Base-by-base conservation (phyloP, 768 basidiomycete genomes). In the Hemileccinum impolitum region DNA sequence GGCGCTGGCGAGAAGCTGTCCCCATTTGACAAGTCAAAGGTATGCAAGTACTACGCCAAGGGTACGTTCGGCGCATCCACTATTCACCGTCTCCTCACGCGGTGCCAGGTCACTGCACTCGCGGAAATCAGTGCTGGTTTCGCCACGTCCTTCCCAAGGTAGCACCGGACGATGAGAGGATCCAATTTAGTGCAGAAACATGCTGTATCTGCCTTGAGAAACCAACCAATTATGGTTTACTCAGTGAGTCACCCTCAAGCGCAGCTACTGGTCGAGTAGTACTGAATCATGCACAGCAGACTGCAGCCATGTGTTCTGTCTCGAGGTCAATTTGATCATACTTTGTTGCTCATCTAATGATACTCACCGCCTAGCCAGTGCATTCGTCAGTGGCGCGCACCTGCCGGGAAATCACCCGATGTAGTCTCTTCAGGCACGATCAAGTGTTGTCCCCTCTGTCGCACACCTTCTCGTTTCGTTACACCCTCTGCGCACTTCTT, bases 371-470 rank as follows among this genome's bases (percentile, higher is more conserved):
- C 17, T 44, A 3, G 13, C 23, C 56, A 90, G 85, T 92, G 90
- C 61, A 87, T 92, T 51, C 82, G 81, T 38, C 78, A 80, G 58
- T 92, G 90, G 90, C 80, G 90, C 23, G 79, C 80, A 53, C 76
- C 76, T n/a, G 59, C 65, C 9, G 76, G 72, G 17, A 84, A 81
- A 62, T 69, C 72, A 2, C 61, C 63, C 1, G 84, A 82, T 47
- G 63, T 79, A 6, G 63, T 79, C 19, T 65, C 70, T 32, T 81
- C 84, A 6, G 79, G 77, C 18, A 81, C 77, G 45, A 83, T 77
- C 53, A 90, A 90, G 72, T 81, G 77, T 38, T 92, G 90, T 59
- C 89, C 90, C 0, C 81, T 87, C 70, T 91, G 89, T 61, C 83
- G 90, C 28, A 64, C 75, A 3, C 59, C 74, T 4, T 85, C 87